A percentile compares a stretch with the other conserved stretches of the same genome.
Conservation (phyloP, 2,329 filamentous ascomycete species). For the Scedosporium apiospermum region DNA sequence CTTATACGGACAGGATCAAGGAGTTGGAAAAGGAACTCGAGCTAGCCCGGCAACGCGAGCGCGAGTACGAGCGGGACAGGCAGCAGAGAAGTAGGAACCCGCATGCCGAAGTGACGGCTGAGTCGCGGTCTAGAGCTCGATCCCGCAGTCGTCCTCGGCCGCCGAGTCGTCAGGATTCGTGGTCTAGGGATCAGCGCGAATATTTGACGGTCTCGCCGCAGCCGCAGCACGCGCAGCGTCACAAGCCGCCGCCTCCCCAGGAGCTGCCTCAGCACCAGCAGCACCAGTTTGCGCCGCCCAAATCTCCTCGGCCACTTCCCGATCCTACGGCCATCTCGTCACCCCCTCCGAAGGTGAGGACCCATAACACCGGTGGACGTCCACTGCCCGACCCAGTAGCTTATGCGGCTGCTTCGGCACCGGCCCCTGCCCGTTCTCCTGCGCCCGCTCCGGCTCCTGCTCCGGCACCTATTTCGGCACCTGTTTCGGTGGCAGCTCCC, state of each 20-base stretch:
- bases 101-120: background rate
- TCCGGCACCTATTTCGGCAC: slow-evolving; percentile 9
- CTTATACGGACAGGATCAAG: slow-evolving; percentile 59
- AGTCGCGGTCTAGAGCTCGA: slow-evolving; percentile 18
- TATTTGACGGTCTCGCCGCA: slow-evolving; percentile 41
- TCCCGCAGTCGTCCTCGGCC: slow-evolving; percentile 27
- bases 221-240: slow-evolving; percentile 29
- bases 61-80: slow-evolving; percentile 51
- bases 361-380: slow-evolving; percentile 33
- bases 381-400: slow-evolving; percentile 42
- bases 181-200: slow-evolving; percentile 55
- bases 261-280: slow-evolving; percentile 10
- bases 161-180: slow-evolving; percentile 52
- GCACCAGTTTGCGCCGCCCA: slow-evolving; percentile 12
- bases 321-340: slow-evolving; percentile 19
- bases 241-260: slow-evolving; percentile 6
- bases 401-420: slow-evolving; percentile 13
- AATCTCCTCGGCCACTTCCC: slow-evolving; percentile 31
- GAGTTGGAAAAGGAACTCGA: slow-evolving; percentile 70
- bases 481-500: slow-evolving; percentile 9
- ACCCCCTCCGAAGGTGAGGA: slow-evolving; percentile 20
- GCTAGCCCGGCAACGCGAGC: slow-evolving; percentile 50
- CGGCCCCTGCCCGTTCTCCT: slow-evolving; percentile 3
- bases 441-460: slow-evolving; percentile 1
- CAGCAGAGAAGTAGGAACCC: slow-evolving; percentile 19